A percentile compares a stretch with the other conserved stretches of the same genome.
These are phyloP conservation scores for Aspergillus coremiiformis DNA, from an alignment of 495 filamentous ascomycete genomes.

Conservation along the genomic window DNA sequence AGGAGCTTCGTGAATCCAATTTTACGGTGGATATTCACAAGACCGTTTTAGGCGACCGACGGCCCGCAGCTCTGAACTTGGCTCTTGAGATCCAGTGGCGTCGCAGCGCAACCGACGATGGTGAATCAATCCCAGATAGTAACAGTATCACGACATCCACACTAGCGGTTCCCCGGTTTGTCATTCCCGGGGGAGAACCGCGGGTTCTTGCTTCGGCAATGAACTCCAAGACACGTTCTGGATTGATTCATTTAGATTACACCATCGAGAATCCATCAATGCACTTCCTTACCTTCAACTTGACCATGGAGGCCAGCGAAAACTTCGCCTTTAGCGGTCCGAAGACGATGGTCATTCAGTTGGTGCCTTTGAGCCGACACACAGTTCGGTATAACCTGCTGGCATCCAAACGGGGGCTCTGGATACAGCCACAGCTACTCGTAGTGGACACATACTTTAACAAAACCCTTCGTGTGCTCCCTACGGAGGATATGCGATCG, in stretches of 20 bases:
- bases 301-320: conserved; percentile 87
- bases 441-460: conserved; percentile 86
- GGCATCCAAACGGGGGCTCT: conserved; percentile 48
- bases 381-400: conserved; percentile 63
- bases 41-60: conserved; percentile 68
- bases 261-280: conserved; percentile 89
- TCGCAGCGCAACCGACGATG: conserved; percentile 30
- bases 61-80: conserved; percentile 62
- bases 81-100: conserved; percentile 71
- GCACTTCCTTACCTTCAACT: conserved; percentile 85
- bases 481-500: conserved; percentile 62
- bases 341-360: conserved; percentile 66
- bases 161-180: conserved; percentile 69
- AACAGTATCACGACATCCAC: conserved; percentile 37
- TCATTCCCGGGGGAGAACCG: conserved; percentile 74
- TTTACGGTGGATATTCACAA: conserved; percentile 71
- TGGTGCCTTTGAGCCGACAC: conserved; percentile 71
- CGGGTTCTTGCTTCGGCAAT: conserved; percentile 67
- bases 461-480: conserved; percentile 68
- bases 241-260: conserved; percentile 51
- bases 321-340: conserved; percentile 89
- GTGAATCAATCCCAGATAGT: conserved; percentile 3
- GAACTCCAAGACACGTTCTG: conserved; percentile 34
- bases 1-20: conserved; percentile 58
- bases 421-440: conserved; percentile 65